Percentiles rank a stretch among this genome's conserved stretches.
phyloP scores from a whole-genome alignment of 768 basidiomycete genomes.

The Lactarius hengduanensis region DNA sequence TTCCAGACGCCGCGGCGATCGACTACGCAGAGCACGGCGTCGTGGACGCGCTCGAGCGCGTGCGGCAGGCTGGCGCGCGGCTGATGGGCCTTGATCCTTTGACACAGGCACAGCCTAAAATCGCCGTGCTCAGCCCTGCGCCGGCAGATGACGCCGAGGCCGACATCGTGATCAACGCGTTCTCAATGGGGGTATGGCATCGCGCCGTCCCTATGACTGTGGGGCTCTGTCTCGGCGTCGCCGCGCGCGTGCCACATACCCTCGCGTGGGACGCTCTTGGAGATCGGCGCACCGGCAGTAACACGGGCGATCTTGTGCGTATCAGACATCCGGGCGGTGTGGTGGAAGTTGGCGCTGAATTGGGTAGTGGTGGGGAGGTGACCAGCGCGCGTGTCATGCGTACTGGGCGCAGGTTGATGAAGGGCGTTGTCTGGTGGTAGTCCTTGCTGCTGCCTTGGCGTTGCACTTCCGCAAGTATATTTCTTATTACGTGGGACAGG shows the following conservation, averaged over 20 bases:
- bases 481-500: neutral
- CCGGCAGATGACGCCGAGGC: slow-evolving; percentile 36
- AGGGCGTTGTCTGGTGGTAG: slow-evolving; percentile 65
- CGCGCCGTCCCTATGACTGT: slow-evolving; percentile 75
- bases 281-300: slow-evolving; percentile 10
- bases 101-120: slow-evolving; percentile 69
- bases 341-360: slow-evolving; percentile 64
- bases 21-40: slow-evolving; percentile 30
- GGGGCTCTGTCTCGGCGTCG: slow-evolving; percentile 66
- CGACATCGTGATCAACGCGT: slow-evolving; percentile 56
- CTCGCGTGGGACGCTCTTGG: slow-evolving; percentile 52
- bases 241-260: slow-evolving; percentile 52
- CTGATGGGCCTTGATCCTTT: slow-evolving; percentile 63
- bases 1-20: slow-evolving; percentile 29
- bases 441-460: neutral
- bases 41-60: slow-evolving; percentile 44
- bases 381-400: slow-evolving; percentile 61
- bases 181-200: slow-evolving; percentile 71
- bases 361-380: slow-evolving; percentile 46
- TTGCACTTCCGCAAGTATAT: neutral
- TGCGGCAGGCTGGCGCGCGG: slow-evolving; percentile 55
- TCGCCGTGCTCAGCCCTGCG: slow-evolving; percentile 52
- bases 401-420: slow-evolving; percentile 71
- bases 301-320: slow-evolving; percentile 38
- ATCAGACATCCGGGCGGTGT: slow-evolving; percentile 66